A percentile compares a stretch with the other conserved stretches of the same genome.
These are phyloP conservation scores for Solanum paucissectum DNA, from an alignment of 257 asterid genomes.

Conservation along the genomic window DNA sequence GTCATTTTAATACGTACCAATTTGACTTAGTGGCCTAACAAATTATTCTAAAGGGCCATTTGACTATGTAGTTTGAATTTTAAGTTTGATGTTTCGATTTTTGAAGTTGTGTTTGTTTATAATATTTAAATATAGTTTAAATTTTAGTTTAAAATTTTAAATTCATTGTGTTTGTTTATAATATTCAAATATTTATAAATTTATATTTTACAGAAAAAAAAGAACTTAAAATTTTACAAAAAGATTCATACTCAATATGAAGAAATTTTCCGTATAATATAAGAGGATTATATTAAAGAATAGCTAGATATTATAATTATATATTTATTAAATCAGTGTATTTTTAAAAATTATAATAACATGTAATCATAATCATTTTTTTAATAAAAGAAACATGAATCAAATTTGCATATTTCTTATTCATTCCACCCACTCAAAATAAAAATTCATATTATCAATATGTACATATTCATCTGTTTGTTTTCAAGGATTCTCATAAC, in stretches of 20 bases:
- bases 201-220: no score
- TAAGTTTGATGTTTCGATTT: neutral
- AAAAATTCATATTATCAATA: no score
- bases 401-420: no score
- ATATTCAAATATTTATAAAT: neutral
- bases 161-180: neutral
- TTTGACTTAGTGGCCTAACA: neutral
- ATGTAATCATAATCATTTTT: no score
- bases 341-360: neutral
- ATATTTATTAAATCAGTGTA: no score
- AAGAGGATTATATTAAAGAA: neutral
- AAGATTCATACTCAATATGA: fast-evolving
- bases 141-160: neutral
- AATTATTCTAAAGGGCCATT: neutral
- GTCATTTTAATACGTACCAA: neutral
- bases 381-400: no score
- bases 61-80: neutral
- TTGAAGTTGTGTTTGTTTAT: no score
- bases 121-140: neutral
- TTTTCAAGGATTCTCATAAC: no score
- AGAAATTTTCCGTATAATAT: fast-evolving
- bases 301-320: no score
- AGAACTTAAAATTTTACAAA: no score
- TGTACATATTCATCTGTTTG: no score
- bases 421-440: no score